Base-by-base conservation (phyloP, 2,329 filamentous ascomycete species). In the Pseudonectria foliicola region DNA sequence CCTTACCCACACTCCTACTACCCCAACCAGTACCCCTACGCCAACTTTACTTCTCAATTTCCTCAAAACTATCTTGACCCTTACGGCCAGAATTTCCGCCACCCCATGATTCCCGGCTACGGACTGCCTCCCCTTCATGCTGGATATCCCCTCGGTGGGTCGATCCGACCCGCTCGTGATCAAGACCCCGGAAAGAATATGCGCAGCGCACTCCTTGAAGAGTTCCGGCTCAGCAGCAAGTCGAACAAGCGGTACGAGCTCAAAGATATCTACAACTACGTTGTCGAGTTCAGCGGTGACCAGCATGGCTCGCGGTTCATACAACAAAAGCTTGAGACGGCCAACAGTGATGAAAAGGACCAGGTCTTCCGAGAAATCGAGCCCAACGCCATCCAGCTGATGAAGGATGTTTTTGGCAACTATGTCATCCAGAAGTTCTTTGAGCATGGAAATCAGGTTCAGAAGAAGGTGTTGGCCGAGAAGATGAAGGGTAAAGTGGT, bases 341-440 rank as follows among this genome's bases (percentile, higher is more conserved):
- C 92, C 36, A 95, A 94, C 56, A 95, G 88, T 52, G 92, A 96
- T 42, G 90, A 95, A 55, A 96, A 95, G 62, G 86, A 94, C 23
- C 80, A 81, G 37, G 76, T 96, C 1, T 96, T 95, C 66, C 70
- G 73, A 1, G 92, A 96, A 59, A 87, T 98, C 29, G 75, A 85
- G 49, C 76, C 80, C 1, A 92, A 98, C 47, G 79, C 83, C 2
- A 62, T 94, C 21, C 87, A 90, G 53, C 67, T 98, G 31, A 95
- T 95, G 87, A 90, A 82, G 29, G 92, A 96, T 57, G 82, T 96
- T 0, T 98, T 95, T 55, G 92, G 92, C 35, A 98, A 98, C 60
- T 98, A 96, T 55, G 92, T 98, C 25, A 89, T 96, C 26, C 92
- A 98, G 55, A 96, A 95, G 59, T 81, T 96, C 56, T 95, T 96